Base-by-base conservation (phyloP, 139 green algal species). In the Tetraselmis chui region DNA sequence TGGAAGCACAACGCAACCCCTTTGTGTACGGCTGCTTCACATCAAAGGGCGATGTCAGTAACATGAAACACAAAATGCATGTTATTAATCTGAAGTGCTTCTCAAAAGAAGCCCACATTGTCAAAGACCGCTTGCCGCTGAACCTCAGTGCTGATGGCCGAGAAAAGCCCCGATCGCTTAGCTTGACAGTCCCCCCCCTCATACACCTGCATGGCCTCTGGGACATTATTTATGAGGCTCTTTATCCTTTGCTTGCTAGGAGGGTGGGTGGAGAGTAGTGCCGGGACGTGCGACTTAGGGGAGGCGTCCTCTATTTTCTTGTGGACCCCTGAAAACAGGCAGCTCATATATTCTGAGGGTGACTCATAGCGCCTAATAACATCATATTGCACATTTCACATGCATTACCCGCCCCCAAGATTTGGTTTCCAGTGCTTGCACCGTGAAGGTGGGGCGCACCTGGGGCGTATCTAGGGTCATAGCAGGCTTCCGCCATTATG, bases 261-360 rank as follows among this genome's bases (percentile, higher is more conserved):
- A 0, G 93, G 93, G 83, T 97, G 93, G 1, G 93, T 97, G 58
- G 91, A 86, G 29, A 97, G 84, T 31, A 97, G 90, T 22, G 79
- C 83, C 2, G 91, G 91, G 28, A 92, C 27, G 0, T 18, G 45
- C 11, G 45, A 67, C 11, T 5, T 18, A 5, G 45, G 45, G 11
- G 32, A 18, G 5, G 31, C 30, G 25, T 18, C 31, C 24, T 83
- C 83, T 27, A 1, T 1, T 75, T 83, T 84, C 59, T 77, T 74
- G 74, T 89, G 85, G 0, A 76, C 67, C 29, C 78, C 78, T 30
- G 83, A 67, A 67, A 67, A 5, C 11, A 67, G 18, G 45, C 45
- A 67, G 45, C n/a, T n/a, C n/a, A n/a, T n/a, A n/a, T n/a, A n/a
- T n/a, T n/a, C n/a, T n/a, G n/a, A n/a, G n/a, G n/a, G n/a, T n/a